Evolutionary conservation across 345 rosid species (phyloP), one percentile per base, ranked within the genome.

Genomic region (Hevea brasiliensis): DNA sequence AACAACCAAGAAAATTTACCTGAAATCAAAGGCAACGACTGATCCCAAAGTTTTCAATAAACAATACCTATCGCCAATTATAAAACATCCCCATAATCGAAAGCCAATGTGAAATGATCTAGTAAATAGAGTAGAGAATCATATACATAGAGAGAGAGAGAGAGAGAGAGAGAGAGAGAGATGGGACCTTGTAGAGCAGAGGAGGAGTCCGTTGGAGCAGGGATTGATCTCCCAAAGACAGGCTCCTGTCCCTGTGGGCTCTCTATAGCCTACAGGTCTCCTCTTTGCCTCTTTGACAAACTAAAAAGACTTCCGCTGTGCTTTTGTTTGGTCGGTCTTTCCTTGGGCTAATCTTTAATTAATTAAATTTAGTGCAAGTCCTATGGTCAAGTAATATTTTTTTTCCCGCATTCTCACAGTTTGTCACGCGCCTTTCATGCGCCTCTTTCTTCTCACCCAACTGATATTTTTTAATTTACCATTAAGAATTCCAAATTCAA

Each of bases 201-300:
- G 65, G 67, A 76, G 72, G 69, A 64, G 71, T 59, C 70, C 79
- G 79, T 76, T 79, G 81, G 77, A 74, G 77, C 73, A 79, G 78
- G 37, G 63, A 67, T 63, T 42, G 41, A 73, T 45, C 68, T 58
- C 68, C 74, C 71, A 59, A 48, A 68, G 37, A 73, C 75, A 66
- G 65, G 37, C 4, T 4, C 37, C 37, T 47, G 51, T 41, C 14
- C n/a, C n/a, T 35, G 45, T 35, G 44, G 65, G 23, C 42, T 20
- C 23, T 59, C 63, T 32, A 32, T 32, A 4, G 37, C 42, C 51
- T 40, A 26, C 20, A 54, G 56, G 9, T n/a, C n/a, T n/a, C n/a
- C n/a, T n/a, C n/a, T 45, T 50, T 24, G 24, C 40, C n/a, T n/a
- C n/a, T 47, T 47, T 12, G 51, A 4, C 51, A 47, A 47, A 47